phyloP scores from a whole-genome alignment of 352 stramenopile species.

The Phytophthora hybrid region DNA sequence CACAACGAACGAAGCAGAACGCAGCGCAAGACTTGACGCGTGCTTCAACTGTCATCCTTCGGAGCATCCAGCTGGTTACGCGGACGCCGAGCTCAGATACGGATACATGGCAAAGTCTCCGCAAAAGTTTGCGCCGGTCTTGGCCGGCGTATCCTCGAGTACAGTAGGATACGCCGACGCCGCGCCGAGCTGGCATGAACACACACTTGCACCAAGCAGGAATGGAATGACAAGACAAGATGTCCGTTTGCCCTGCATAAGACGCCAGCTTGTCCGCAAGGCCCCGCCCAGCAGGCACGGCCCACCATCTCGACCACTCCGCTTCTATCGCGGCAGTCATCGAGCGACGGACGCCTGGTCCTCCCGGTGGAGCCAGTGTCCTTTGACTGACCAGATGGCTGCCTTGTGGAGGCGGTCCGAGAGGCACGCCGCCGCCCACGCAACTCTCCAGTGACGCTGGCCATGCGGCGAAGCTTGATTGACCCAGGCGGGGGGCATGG shows the following conservation, averaged over 20 bases:
- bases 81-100: constrained; percentile 1
- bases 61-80: constrained; percentile 11
- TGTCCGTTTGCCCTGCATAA: neutral
- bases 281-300: neutral
- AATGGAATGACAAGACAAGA: neutral
- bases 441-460: constrained; percentile 18
- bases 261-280: constrained; percentile 15
- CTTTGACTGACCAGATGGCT: constrained; percentile 37
- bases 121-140: neutral
- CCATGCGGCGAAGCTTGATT: constrained; percentile 18
- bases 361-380: constrained; percentile 28
- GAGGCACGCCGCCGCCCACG: constrained; percentile 6
- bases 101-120: constrained; percentile 13
- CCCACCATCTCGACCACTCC: constrained; percentile 12
- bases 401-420: constrained; percentile 12
- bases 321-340: neutral
- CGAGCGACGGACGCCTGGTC: constrained; percentile 1
- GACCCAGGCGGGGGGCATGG: constrained; percentile 10
- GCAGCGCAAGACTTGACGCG: neutral
- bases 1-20: neutral
- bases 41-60: constrained; percentile 15
- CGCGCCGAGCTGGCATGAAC: neutral
- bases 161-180: neutral
- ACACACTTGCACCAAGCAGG: neutral
- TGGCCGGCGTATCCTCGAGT: constrained; percentile 15